Evolutionary conservation across 2,329 filamentous ascomycete species (phyloP).

Genomic region (Cercospora brassicicola): DNA sequence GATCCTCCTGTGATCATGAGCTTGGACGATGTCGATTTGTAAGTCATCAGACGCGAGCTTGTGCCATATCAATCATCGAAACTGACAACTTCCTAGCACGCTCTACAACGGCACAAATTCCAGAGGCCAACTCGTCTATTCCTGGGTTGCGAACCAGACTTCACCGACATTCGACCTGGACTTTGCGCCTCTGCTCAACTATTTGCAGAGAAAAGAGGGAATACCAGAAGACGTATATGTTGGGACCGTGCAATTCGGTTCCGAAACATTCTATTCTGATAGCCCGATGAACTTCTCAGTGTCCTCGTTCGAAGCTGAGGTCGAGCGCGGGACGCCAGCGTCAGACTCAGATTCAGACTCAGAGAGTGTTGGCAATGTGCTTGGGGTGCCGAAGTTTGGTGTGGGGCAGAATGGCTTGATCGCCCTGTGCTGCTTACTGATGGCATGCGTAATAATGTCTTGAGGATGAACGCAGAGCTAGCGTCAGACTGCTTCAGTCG

Average conservation of each 20-base stretch:
- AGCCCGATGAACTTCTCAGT: conserved; percentile 24
- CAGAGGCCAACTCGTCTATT: conserved; percentile 23
- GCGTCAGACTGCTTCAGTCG: not conserved
- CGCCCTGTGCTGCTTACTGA: not conserved
- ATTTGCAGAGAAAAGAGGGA: conserved; percentile 11
- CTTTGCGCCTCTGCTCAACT: conserved; percentile 23
- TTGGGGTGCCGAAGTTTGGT: not conserved
- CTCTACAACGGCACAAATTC: conserved; percentile 24
- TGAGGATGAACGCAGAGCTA: not conserved
- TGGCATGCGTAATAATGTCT: not conserved
- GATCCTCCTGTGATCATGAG: conserved; percentile 18
- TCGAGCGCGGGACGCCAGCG: not conserved
- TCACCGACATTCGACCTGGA: conserved; percentile 22
- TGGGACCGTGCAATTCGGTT: conserved; percentile 23
- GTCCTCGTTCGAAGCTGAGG: conserved; percentile 13
- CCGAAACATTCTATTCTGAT: conserved; percentile 21
- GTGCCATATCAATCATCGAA: not conserved
- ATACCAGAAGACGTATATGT: conserved; percentile 21
- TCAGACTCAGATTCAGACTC: conserved; percentile 6
- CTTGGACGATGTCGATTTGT: conserved; percentile 19
- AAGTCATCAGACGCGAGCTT: not conserved
- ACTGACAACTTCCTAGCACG: conserved; percentile 15
- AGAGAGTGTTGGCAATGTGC: not conserved
- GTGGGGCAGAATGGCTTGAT: not conserved
- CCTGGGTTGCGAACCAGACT: conserved; percentile 25